phyloP scores from a whole-genome alignment of 2,329 filamentous ascomycete genomes.

The Aspergillus aculeatus region DNA sequence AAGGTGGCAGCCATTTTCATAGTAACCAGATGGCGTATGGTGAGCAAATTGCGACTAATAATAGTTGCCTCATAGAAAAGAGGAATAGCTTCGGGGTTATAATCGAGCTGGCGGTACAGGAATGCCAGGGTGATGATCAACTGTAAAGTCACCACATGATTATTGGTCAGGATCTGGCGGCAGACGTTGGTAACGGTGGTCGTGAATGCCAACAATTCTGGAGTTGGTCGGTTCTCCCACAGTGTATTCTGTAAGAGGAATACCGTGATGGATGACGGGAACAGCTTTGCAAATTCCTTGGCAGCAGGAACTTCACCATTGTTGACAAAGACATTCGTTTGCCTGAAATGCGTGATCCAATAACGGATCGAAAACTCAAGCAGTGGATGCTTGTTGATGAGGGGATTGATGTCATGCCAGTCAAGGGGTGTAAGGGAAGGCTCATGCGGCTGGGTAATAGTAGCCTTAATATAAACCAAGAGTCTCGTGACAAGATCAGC shows the following conservation, averaged over 20 bases:
- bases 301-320: slow-evolving; percentile 39
- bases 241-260: slow-evolving; percentile 49
- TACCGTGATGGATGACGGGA: slow-evolving; percentile 48
- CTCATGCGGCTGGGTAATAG: slow-evolving; percentile 31
- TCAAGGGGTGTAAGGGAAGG: slow-evolving; percentile 31
- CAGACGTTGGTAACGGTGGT: slow-evolving; percentile 31
- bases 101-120: slow-evolving; percentile 38
- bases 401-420: slow-evolving; percentile 22
- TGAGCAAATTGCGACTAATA: slow-evolving; percentile 40
- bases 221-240: slow-evolving; percentile 44
- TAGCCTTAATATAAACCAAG: slow-evolving; percentile 35
- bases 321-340: slow-evolving; percentile 27
- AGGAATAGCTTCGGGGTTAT: slow-evolving; percentile 31
- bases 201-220: slow-evolving; percentile 29
- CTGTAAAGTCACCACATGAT: slow-evolving; percentile 50
- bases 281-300: slow-evolving; percentile 47
- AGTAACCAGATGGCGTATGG: slow-evolving; percentile 46
- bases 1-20: slow-evolving; percentile 48
- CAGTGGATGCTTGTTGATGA: slow-evolving; percentile 40
- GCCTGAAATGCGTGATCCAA: slow-evolving; percentile 36
- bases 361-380: slow-evolving; percentile 50
- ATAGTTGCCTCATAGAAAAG: slow-evolving; percentile 48
- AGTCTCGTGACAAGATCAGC: slow-evolving; percentile 34
- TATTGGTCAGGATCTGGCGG: slow-evolving; percentile 31
- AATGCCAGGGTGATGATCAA: slow-evolving; percentile 38